Conservation (phyloP, 345 rosid species). For the Erysimum cheiranthoides region DNA sequence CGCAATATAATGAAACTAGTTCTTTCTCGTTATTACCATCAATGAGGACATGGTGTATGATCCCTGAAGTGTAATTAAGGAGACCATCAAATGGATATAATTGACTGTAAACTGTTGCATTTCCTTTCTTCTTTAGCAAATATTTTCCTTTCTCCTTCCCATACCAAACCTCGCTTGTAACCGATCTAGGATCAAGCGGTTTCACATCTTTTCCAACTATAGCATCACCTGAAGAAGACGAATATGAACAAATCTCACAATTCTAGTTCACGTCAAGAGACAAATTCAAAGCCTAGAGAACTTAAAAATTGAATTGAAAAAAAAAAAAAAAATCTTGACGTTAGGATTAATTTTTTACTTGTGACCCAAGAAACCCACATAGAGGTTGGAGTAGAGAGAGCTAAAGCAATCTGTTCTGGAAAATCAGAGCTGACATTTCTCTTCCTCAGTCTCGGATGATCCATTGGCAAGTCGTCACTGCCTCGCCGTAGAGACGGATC, state of each 20-base stretch:
- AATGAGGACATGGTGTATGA: constrained; percentile 82
- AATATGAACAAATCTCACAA: background rate
- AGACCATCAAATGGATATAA: constrained; percentile 84
- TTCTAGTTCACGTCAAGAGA: background rate
- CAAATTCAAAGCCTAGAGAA: constrained; percentile 1
- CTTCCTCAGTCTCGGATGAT: constrained; percentile 67
- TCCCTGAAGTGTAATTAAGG: constrained; percentile 77
- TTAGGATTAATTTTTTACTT: constrained; percentile 53
- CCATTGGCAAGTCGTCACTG: constrained; percentile 77
- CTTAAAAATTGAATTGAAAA: background rate
- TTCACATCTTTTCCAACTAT: constrained; percentile 64
- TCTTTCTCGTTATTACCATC: constrained; percentile 49
- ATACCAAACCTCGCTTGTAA: constrained; percentile 74
- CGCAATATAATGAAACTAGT: background rate
- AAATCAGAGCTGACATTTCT: constrained; percentile 59
- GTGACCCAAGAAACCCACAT: constrained; percentile 95
- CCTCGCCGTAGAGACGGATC: constrained; percentile 80
- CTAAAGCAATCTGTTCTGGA: constrained; percentile 79
- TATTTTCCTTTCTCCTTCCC: constrained; percentile 65
- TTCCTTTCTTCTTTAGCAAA: constrained; percentile 47
- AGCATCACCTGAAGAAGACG: constrained; percentile 62
- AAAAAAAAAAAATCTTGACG: background rate
- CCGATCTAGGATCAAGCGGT: constrained; percentile 61
- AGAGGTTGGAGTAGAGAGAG: constrained; percentile 72
- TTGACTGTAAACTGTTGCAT: constrained; percentile 73